These are phyloP conservation scores for Corchorus capsularis DNA, from an alignment of 345 rosid species.

Conservation along the genomic window DNA sequence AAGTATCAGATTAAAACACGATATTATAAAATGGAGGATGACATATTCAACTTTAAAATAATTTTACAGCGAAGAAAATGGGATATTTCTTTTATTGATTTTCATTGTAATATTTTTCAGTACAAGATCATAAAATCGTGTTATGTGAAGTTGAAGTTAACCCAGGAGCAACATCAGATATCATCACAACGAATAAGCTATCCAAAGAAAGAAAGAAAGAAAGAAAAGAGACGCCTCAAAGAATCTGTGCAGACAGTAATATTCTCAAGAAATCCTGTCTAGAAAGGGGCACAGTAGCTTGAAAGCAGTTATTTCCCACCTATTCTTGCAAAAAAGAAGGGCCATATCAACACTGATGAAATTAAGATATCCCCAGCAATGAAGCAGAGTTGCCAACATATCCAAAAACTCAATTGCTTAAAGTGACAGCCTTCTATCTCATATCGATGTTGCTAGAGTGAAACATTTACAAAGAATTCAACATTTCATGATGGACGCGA, in stretches of 20 bases:
- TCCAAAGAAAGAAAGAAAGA: background rate
- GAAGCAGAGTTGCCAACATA: background rate
- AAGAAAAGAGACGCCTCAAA: background rate
- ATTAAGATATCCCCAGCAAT: conserved; percentile 12
- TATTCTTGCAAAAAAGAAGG: conserved; percentile 17
- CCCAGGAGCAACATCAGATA: background rate
- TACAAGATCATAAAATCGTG: background rate
- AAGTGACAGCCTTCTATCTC: conserved; percentile 12
- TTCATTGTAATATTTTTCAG: background rate
- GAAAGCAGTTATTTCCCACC: background rate
- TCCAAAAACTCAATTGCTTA: conserved; percentile 21
- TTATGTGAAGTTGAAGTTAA: background rate
- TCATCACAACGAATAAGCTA: background rate
- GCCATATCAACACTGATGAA: conserved; percentile 6
- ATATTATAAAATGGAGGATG: no score
- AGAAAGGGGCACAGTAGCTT: background rate
- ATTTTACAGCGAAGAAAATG: background rate
- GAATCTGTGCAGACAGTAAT: background rate
- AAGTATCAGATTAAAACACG: no score
- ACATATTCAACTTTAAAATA: background rate
- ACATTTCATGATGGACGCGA: conserved; percentile 45
- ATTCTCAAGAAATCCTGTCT: background rate
- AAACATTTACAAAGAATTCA: background rate
- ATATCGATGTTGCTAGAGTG: background rate
- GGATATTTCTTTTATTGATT: background rate